Percentiles rank a stretch among this genome's conserved stretches.
These are phyloP conservation scores for Scalesia atractyloides DNA, from an alignment of 129 eudicot genomes.

Conservation along the genomic window DNA sequence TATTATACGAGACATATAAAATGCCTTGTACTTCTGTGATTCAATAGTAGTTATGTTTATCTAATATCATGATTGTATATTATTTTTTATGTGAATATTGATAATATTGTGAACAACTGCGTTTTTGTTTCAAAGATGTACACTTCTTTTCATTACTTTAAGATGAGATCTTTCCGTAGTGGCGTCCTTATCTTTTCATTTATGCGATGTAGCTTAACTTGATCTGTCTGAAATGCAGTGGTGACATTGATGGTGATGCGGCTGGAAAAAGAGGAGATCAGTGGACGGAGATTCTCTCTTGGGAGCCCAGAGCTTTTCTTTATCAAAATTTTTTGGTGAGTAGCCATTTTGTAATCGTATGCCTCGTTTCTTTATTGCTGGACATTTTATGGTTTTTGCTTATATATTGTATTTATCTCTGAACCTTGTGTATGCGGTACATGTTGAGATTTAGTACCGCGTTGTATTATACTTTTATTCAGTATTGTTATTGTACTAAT, in stretches of 20 bases:
- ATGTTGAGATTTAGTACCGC: not conserved
- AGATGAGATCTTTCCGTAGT: not conserved
- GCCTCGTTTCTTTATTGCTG: not conserved
- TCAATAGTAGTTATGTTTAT: not conserved
- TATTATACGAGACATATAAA: not conserved
- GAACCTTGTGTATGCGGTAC: not conserved
- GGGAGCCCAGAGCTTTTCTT: constrained; percentile 97
- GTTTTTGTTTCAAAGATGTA: constrained; percentile 12
- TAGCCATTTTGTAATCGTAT: not conserved
- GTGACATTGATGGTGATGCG: constrained; percentile 44
- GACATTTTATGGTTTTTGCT: not conserved
- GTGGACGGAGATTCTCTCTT: constrained; percentile 92
- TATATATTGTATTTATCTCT: not conserved
- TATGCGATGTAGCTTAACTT: constrained; percentile 22
- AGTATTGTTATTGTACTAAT: not conserved
- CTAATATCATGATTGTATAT: not conserved
- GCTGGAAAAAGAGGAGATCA: constrained; percentile 69
- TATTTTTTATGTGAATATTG: not conserved
- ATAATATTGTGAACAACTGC: not conserved
- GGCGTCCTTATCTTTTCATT: not conserved
- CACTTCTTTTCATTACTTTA: not conserved
- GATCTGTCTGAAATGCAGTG: constrained; percentile 38
- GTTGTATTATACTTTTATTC: not conserved
- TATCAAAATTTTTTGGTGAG: constrained; percentile 94
- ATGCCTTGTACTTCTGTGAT: not conserved